A percentile compares a stretch with the other conserved stretches of the same genome.
phyloP scores from a whole-genome alignment of 2,329 filamentous ascomycete species.

The Hypoxylon sp. region DNA sequence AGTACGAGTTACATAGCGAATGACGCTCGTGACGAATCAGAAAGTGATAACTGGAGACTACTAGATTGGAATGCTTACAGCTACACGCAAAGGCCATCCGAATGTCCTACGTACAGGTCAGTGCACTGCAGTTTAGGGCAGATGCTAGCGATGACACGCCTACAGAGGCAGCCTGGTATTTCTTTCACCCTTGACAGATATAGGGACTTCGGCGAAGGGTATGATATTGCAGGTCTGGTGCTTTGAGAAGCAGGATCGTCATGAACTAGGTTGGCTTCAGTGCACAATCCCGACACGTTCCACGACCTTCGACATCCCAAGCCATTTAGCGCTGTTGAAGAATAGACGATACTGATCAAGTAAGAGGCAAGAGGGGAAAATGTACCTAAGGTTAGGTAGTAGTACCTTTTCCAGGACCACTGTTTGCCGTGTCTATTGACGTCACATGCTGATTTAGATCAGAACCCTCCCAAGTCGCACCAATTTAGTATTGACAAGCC shows the following conservation, averaged over 20 bases:
- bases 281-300: background rate
- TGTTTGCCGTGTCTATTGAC: no score
- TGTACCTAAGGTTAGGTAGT: no score
- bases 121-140: background rate
- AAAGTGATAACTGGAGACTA: background rate
- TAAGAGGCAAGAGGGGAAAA: background rate
- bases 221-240: background rate
- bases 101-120: background rate
- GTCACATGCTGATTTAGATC: no score
- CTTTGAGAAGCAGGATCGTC: background rate
- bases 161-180: background rate
- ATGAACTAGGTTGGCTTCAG: background rate
- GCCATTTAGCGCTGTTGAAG: background rate
- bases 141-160: background rate
- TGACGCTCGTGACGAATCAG: background rate
- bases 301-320: background rate
- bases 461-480: no score
- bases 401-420: no score
- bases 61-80: background rate
- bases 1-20: background rate
- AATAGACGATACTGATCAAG: slow-evolving; percentile 2
- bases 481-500: no score
- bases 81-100: slow-evolving; percentile 1
- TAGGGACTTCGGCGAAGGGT: background rate
- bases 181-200: background rate